Conservation (phyloP, 208 protist genomes). For the Wallacemonas sp. region DNA sequence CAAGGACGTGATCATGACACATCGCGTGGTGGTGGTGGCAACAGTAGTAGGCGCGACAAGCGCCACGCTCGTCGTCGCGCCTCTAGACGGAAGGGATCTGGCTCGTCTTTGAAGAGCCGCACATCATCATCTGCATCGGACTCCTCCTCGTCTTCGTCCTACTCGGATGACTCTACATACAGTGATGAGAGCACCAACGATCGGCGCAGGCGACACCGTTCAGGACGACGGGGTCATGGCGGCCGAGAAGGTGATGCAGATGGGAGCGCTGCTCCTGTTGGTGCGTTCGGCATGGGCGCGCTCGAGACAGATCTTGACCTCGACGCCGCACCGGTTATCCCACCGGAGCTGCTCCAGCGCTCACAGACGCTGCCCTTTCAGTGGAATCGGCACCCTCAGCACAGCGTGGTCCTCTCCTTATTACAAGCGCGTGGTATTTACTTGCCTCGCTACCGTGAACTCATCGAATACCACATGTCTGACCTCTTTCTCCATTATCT, state of each 20-base stretch:
- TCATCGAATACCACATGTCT: slow-evolving; percentile 87
- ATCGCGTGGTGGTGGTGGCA: neutral
- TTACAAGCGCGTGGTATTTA: slow-evolving; percentile 67
- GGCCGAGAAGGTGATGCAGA: neutral
- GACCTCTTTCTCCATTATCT: slow-evolving; percentile 77
- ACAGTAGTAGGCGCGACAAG: no score
- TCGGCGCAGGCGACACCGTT: neutral
- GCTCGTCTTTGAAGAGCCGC: neutral
- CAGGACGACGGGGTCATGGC: neutral
- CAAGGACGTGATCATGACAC: neutral
- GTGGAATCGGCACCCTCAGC: slow-evolving; percentile 65
- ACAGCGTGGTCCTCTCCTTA: slow-evolving; percentile 56
- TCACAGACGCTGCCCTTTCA: slow-evolving; percentile 24
- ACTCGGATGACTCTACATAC: neutral
- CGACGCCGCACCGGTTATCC: slow-evolving; percentile 65
- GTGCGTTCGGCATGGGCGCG: neutral
- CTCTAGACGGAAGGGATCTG: no score
- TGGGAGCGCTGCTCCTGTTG: neutral
- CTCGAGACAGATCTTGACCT: slow-evolving; percentile 20
- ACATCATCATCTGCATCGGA: neutral
- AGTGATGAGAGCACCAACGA: no score
- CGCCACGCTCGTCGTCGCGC: no score
- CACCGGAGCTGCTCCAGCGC: slow-evolving; percentile 35
- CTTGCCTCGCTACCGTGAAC: slow-evolving; percentile 44
- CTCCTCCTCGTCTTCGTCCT: neutral